Evolutionary conservation across 2,329 filamentous ascomycete genomes (phyloP), one percentile per base, ranked within the genome.

Genomic region (Bipolaris sorokiniana): DNA sequence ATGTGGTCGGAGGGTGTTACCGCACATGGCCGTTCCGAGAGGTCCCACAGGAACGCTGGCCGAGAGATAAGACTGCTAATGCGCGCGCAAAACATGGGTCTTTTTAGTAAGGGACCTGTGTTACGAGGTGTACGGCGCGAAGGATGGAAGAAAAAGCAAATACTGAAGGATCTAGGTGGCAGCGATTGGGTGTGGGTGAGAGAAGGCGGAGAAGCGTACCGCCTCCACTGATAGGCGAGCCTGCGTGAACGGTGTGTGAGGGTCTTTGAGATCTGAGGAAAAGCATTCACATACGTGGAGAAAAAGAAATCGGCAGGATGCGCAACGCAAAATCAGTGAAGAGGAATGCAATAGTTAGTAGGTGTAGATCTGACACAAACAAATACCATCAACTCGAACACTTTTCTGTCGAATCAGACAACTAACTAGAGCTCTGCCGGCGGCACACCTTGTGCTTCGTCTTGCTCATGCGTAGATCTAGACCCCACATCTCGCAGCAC

Each of bases 211-310:
- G 20, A 15, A 15, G 7, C 16, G 1, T 6, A 15, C 52, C 40
- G 38, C 33, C 37, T 34, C 23, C 52, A 38, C 40, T 45, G 16
- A 31, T 28, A 15, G 37, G 22, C 38, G 13, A 28, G 22, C 33
- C 40, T 45, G 52, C 47, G 15, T 33, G 52, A 55, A 55, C 52
- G 47, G 47, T 51, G 23, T 51, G 44, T 38, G 41, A 48, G 23
- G 49, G 52, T 40, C 31, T 37, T 42, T 18, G 22, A 42, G 31
- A 31, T 26, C 10, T 15, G 22, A 51, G 42, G 51, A 49, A 48
- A 55, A 51, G 20, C 46, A 48, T 7, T 15, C 28, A 18, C 28
- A 3, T 38, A 16, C 5, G 10, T 13, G 9, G 16, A n/a, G 16
- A 45, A 45, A 26, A 45, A 45, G n/a, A 45, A 31, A 31, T 31